Percentiles rank a stretch among this genome's conserved stretches.
Evolutionary conservation across 768 basidiomycete species (phyloP).

Genomic region (Suillus weaverae): DNA sequence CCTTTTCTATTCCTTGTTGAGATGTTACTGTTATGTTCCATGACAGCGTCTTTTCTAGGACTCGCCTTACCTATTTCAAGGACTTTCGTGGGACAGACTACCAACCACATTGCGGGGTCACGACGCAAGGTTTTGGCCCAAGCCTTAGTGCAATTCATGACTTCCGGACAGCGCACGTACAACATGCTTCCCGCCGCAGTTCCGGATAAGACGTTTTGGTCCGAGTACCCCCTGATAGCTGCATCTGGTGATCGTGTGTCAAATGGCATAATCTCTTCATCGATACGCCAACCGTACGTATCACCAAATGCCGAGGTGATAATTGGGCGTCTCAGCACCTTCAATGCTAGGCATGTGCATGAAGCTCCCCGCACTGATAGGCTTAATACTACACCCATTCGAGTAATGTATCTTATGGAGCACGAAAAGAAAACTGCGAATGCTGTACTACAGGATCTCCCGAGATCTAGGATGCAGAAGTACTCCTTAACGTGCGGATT

Average conservation of each 20-base stretch:
- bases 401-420: not conserved
- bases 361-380: not conserved
- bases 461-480: not conserved
- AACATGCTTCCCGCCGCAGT: not conserved
- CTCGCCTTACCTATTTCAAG: not conserved
- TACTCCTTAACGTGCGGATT: not conserved
- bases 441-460: not conserved
- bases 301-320: not conserved
- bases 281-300: not conserved
- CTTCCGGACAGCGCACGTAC: not conserved
- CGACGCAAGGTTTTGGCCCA: not conserved
- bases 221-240: not conserved
- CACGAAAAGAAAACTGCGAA: not conserved
- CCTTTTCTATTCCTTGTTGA: not conserved
- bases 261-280: not conserved
- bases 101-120: not conserved
- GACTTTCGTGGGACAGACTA: not conserved
- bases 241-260: not conserved
- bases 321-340: not conserved
- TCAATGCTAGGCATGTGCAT: not conserved
- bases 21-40: not conserved
- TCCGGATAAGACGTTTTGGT: not conserved
- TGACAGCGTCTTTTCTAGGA: not conserved
- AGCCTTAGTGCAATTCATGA: constrained; percentile 2
- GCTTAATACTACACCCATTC: not conserved